Evolutionary conservation across 805 yeast genomes (phyloP), one percentile per base, ranked within the genome.

Genomic region (Schizosaccharomyces osmophilus): DNA sequence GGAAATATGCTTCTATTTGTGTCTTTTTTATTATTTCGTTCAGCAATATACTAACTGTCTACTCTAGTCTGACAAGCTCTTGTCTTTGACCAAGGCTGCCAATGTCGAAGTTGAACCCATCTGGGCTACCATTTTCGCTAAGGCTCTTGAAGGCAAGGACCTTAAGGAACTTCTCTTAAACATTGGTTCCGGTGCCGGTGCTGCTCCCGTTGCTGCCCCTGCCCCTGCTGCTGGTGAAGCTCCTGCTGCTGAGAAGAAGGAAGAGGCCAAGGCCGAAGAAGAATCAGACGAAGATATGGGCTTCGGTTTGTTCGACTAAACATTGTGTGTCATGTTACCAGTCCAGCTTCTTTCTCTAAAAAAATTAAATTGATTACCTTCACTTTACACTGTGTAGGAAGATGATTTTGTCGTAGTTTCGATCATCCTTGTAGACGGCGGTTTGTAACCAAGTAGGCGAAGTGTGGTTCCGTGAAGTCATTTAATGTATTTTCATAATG

Each of bases 91-190:
- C 75, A 72, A 77, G 71, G 86, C 94, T 69, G 95, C 95, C 69
- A 85, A 87, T 74, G 82, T 88, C 72, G 77, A 79, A 64, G 86
- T 84, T 72, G 94, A 85, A 69, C 73, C 74, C 63, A 81, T 85
- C 79, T 86, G 90, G 90, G 85, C 93, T 71, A 85, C 85, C 72
- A 80, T 86, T 69, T 87, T 77, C 79, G 85, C 95, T 72, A 85
- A 85, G 79, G 95, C 95, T 73, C 78, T 87, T 69, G 83, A 78
- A 71, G 87, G 87, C 72, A 84, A 84, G 78, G 78, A 86, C 82
- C 75, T 86, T 76, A 84, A 84, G 80, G 87, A 83, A 71, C 79
- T 86, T 68, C 77, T 83, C 72, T 82, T 85, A 70, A 75, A 77
- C 70, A 73, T 79, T 71, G 78, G 82, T 68, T 82, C 82, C 67